These are phyloP conservation scores for Neonectria neomacrospora DNA, from an alignment of 2,329 filamentous ascomycete genomes.

Conservation along the genomic window DNA sequence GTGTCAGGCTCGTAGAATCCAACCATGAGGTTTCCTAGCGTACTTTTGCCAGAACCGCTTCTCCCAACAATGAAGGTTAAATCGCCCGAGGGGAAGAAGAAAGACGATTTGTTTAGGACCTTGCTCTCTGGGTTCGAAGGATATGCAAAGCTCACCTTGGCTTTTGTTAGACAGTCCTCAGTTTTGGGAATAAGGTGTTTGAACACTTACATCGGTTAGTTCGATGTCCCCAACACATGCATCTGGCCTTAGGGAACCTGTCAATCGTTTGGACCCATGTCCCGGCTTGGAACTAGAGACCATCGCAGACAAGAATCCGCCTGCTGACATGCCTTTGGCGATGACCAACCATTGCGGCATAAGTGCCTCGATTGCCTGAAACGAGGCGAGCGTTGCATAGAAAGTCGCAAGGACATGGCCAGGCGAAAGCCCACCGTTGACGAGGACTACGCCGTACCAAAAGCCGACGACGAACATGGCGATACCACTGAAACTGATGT, in stretches of 20 bases:
- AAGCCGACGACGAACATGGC: slow-evolving; percentile 89
- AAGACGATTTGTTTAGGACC: slow-evolving; percentile 69
- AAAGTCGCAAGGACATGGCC: slow-evolving; percentile 85
- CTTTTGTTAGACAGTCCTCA: slow-evolving; percentile 26
- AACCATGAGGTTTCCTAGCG: slow-evolving; percentile 81
- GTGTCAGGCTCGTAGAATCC: slow-evolving; percentile 76
- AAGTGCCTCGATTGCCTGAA: slow-evolving; percentile 78
- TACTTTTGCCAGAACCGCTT: slow-evolving; percentile 94
- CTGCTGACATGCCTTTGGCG: slow-evolving; percentile 82
- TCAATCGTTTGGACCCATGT: slow-evolving; percentile 3
- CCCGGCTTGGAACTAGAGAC: slow-evolving; percentile 44
- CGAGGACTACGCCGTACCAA: slow-evolving; percentile 82
- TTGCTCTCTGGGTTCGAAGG: slow-evolving; percentile 71
- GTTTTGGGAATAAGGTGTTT: background rate
- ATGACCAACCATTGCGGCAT: slow-evolving; percentile 82
- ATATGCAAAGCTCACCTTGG: slow-evolving; percentile 83
- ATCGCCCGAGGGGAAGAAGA: slow-evolving; percentile 78
- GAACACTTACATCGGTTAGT: slow-evolving; percentile 70
- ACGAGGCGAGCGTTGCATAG: slow-evolving; percentile 80
- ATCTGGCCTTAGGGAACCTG: slow-evolving; percentile 44
- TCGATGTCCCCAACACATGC: slow-evolving; percentile 74
- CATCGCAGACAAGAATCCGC: slow-evolving; percentile 67
- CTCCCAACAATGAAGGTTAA: slow-evolving; percentile 84
- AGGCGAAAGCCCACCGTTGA: slow-evolving; percentile 68
- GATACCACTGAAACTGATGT: slow-evolving; percentile 78